These are phyloP conservation scores for Mycosphaerella sp. DNA, from an alignment of 2,329 filamentous ascomycete genomes.

Conservation along the genomic window DNA sequence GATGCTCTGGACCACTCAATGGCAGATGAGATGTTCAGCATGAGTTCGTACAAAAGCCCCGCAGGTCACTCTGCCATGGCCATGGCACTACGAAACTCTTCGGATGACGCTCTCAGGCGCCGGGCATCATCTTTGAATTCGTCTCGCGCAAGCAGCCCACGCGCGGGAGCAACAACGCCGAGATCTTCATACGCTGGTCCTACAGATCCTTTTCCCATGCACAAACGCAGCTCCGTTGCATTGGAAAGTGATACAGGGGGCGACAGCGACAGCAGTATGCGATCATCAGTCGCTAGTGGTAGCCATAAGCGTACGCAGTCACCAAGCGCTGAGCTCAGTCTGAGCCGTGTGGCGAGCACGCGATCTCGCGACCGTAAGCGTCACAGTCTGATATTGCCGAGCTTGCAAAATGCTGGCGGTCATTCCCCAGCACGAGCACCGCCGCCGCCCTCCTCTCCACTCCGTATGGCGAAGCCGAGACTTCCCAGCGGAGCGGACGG, in stretches of 20 bases:
- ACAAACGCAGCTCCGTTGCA: slow-evolving; percentile 69
- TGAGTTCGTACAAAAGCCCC: slow-evolving; percentile 16
- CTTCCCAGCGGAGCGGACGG: slow-evolving; percentile 56
- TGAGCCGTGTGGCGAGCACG: slow-evolving; percentile 64
- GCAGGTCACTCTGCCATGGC: slow-evolving; percentile 47
- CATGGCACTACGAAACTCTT: slow-evolving; percentile 50
- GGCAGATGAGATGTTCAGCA: slow-evolving; percentile 20
- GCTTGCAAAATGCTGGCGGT: slow-evolving; percentile 60
- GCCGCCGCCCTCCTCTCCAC: slow-evolving; percentile 63
- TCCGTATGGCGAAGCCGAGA: slow-evolving; percentile 78
- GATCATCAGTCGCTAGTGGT: slow-evolving; percentile 64
- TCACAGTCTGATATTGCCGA: slow-evolving; percentile 75
- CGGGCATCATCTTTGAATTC: slow-evolving; percentile 61
- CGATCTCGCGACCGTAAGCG: slow-evolving; percentile 71
- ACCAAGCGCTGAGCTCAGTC: slow-evolving; percentile 75
- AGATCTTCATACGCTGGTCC: slow-evolving; percentile 60
- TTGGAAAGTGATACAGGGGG: slow-evolving; percentile 78
- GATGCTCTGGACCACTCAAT: slow-evolving; percentile 45
- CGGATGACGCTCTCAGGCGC: slow-evolving; percentile 45
- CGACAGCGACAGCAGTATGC: slow-evolving; percentile 79
- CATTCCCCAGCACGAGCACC: slow-evolving; percentile 78
- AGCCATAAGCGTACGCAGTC: slow-evolving; percentile 67
- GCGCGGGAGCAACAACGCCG: slow-evolving; percentile 69
- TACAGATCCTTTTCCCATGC: slow-evolving; percentile 51
- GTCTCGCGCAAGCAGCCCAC: slow-evolving; percentile 81